Base-by-base conservation (phyloP, 2,329 filamentous ascomycete genomes). In the Fusarium nurragi region DNA sequence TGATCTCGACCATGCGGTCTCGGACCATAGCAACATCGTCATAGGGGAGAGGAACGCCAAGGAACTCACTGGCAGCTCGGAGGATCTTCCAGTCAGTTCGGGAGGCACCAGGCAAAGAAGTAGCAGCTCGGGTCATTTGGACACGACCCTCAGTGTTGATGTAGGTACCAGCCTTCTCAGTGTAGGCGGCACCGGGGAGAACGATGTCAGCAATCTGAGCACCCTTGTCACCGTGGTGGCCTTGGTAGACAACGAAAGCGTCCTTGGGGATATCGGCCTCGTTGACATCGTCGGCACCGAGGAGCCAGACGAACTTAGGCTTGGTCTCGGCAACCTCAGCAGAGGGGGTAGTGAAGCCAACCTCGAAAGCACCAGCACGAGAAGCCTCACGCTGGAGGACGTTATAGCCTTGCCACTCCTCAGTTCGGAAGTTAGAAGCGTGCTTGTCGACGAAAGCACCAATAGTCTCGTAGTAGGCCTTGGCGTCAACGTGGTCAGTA, bases 81-180 rank as follows among this genome's bases (percentile, higher is more conserved):
- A 99, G 89, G 74, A 99, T 98, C 88, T 98, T 99, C 95, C 95
- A 99, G 81, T 99, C 95, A 65, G 95, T 94, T 75, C 95, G 88
- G 54, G 94, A 88, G 50, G 93, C 95, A 60, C 95, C 95, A 22
- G 93, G 92, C 67, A 97, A 84, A 41, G 91, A 91, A 34, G 93
- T 96, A 26, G 95, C 95, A 44, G 92, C 90, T 68, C 95, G 91
- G 51, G 92, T 95, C 83, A 97, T 90, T 81, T 99, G 95, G 21
- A 95, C 93, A 72, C 95, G 92, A 54, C 95, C 95, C 80, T 99
- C 95, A 0, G 95, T 98, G 87, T 98, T 99, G 80, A 99, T 88
- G 75, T 97, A 99, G 40, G 95, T 99, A 60, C 89, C 94, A 22
- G 90, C 88, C 84, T 98, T 99, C 83, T 99, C 95, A 22, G 94